Conservation (phyloP, 306 rosid genomes). For the Inga laurina region DNA sequence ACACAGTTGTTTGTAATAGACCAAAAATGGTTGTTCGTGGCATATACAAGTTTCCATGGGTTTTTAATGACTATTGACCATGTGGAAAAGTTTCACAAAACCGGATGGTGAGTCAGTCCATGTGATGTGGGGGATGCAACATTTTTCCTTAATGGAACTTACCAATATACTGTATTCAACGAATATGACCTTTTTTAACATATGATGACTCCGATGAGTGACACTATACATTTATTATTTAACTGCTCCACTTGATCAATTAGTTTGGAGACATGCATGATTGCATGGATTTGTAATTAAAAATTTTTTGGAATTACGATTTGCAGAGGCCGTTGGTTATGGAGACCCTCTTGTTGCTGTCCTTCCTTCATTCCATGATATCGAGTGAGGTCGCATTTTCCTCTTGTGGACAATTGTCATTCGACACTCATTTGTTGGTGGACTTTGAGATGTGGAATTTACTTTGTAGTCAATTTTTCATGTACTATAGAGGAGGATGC, state of each 20-base stretch:
- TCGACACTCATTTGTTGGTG: slow-evolving; percentile 8
- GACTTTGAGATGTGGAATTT: slow-evolving; percentile 31
- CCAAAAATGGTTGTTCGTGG: background rate
- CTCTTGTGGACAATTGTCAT: slow-evolving; percentile 11
- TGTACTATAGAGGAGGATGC: background rate
- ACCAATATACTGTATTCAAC: background rate
- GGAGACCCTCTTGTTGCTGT: slow-evolving; percentile 87
- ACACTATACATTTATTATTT: slow-evolving; percentile 4
- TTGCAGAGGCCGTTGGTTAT: slow-evolving; percentile 84
- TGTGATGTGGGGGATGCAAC: background rate
- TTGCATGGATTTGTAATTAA: background rate
- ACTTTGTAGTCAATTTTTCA: slow-evolving; percentile 12
- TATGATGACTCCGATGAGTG: background rate
- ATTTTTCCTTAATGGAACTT: background rate
- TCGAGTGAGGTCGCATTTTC: slow-evolving; percentile 48
- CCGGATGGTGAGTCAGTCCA: background rate
- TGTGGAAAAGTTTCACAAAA: background rate
- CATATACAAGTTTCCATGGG: background rate
- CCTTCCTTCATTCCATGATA: slow-evolving; percentile 69
- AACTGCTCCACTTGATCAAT: background rate
- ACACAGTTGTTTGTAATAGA: background rate
- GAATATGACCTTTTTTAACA: background rate
- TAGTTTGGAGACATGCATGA: background rate
- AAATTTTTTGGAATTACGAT: slow-evolving; percentile 13
- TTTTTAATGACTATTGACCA: background rate